Percentiles rank a stretch among this genome's conserved stretches.
These are phyloP conservation scores for Podaxis pistillaris DNA, from an alignment of 768 basidiomycete species.

Conservation along the genomic window DNA sequence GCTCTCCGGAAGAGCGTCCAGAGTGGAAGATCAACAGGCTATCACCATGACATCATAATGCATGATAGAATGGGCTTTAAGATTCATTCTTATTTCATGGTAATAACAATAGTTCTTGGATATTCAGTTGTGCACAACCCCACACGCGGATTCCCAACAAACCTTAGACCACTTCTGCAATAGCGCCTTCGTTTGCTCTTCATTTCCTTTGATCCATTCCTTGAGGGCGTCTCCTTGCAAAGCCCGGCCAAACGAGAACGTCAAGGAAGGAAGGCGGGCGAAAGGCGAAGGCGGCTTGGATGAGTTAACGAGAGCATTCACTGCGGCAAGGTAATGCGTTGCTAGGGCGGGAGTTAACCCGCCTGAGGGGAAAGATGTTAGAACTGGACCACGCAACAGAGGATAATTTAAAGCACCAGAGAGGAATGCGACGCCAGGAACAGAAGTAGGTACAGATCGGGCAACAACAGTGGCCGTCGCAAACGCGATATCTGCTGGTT, in stretches of 20 bases:
- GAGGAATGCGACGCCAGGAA: conserved; percentile 49
- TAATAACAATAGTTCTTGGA: neutral
- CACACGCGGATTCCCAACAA: conserved; percentile 41
- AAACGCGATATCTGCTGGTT: conserved; percentile 40
- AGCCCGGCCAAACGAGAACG: conserved; percentile 50
- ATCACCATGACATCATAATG: conserved; percentile 42
- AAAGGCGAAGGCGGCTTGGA: conserved; percentile 34
- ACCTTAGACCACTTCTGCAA: conserved; percentile 42
- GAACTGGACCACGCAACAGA: neutral
- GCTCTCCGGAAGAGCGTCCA: conserved; percentile 44
- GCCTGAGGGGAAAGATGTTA: conserved; percentile 26
- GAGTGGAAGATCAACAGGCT: conserved; percentile 80
- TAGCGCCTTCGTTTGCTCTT: conserved; percentile 34
- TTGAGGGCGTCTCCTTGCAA: conserved; percentile 50
- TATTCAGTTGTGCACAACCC: conserved; percentile 22
- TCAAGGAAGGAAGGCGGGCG: conserved; percentile 39
- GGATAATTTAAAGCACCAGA: conserved; percentile 33
- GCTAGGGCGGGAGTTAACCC: conserved; percentile 41
- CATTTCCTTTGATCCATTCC: conserved; percentile 45
- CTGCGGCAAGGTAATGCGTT: conserved; percentile 37
- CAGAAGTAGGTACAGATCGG: conserved; percentile 42
- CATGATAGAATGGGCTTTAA: neutral
- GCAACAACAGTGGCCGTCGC: conserved; percentile 45
- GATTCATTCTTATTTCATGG: conserved; percentile 10
- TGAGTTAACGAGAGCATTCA: conserved; percentile 37